Percentiles rank a stretch among this genome's conserved stretches.
phyloP scores from a whole-genome alignment of 345 rosid species.

The Durio zibethinus region DNA sequence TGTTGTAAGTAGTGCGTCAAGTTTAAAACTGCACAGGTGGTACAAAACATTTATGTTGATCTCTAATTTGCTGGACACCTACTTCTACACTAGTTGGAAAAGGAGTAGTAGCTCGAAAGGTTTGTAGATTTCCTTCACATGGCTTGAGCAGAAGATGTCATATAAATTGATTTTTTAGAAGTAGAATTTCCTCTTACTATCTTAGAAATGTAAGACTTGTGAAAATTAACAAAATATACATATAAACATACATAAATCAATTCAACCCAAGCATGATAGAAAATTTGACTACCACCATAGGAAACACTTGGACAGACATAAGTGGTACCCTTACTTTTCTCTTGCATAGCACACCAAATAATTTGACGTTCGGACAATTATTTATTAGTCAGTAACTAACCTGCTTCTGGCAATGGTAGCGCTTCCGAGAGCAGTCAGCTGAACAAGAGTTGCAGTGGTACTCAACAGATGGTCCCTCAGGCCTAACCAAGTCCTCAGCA shows the following conservation, averaged over 20 bases:
- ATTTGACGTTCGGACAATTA: not conserved
- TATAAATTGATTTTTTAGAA: not conserved
- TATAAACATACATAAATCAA: not conserved
- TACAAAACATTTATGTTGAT: not conserved
- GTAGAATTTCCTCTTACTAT: not conserved
- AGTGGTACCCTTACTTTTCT: not conserved
- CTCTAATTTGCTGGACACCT: not conserved
- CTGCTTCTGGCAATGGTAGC: conserved; percentile 98
- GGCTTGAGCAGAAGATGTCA: not conserved
- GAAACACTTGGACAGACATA: not conserved
- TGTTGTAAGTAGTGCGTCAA: not conserved
- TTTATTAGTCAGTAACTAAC: conserved; percentile 38
- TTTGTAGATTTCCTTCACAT: not conserved
- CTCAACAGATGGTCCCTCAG: conserved; percentile 86
- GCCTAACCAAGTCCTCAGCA: conserved; percentile 69
- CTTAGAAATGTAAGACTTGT: not conserved
- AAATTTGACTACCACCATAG: not conserved
- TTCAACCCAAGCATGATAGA: not conserved
- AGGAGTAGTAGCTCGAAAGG: not conserved
- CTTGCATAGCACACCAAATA: not conserved
- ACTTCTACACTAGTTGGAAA: not conserved
- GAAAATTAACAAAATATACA: not conserved
- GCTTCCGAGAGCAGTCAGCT: conserved; percentile 97
- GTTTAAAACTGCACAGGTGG: not conserved
- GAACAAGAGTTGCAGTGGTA: conserved; percentile 99